phyloP scores from a whole-genome alignment of 176 grass and related monocot genomes.

The Eleusine coracana region DNA sequence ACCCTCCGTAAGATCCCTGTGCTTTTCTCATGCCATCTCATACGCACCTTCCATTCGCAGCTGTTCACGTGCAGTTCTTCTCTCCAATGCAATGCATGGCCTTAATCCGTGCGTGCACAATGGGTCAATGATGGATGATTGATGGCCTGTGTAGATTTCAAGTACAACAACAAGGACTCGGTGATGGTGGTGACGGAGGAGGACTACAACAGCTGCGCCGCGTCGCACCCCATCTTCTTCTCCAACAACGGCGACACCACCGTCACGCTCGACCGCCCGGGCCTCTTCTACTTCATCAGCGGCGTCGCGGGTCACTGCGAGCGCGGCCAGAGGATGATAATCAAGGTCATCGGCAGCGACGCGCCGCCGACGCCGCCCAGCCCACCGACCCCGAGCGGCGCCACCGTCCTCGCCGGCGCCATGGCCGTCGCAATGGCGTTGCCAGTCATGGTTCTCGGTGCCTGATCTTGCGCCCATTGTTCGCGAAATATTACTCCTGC shows the following conservation, averaged over 20 bases:
- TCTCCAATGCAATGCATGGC: no score
- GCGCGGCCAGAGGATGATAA: conserved; percentile 72
- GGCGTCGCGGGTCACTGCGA: conserved; percentile 77
- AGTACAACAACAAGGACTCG: conserved; percentile 77
- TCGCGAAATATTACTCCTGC: no score
- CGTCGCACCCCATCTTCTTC: conserved; percentile 71
- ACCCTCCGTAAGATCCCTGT: conserved; percentile 52
- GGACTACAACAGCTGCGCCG: conserved; percentile 67
- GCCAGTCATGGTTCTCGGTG: neutral
- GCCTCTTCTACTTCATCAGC: conserved; percentile 72
- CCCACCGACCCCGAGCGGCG: conserved; percentile 8
- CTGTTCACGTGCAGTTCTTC: no score
- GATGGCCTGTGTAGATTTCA: conserved; percentile 51
- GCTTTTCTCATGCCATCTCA: no score
- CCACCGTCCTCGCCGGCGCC: conserved; percentile 1
- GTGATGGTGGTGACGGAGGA: conserved; percentile 76
- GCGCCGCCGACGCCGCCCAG: conserved; percentile 16
- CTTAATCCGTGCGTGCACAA: neutral
- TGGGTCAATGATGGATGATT: neutral
- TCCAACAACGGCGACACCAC: conserved; percentile 72
- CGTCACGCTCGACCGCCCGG: conserved; percentile 53
- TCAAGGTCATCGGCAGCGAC: conserved; percentile 56
- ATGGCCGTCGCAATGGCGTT: neutral
- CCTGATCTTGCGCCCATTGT: neutral
- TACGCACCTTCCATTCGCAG: no score